phyloP scores from a whole-genome alignment of 805 yeast species.

The Suhomyces sp. region DNA sequence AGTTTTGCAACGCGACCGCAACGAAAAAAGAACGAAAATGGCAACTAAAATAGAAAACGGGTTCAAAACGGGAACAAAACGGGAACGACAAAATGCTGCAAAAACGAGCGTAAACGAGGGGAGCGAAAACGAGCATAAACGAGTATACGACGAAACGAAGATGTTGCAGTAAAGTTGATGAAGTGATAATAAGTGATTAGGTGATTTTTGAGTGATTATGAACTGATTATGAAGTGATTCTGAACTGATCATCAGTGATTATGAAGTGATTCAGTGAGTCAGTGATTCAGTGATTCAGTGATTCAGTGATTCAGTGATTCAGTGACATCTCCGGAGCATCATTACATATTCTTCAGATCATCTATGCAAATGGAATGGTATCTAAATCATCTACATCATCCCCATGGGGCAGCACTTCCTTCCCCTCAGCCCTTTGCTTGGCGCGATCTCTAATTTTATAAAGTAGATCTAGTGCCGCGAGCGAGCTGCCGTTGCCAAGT shows the following conservation, averaged over 20 bases:
- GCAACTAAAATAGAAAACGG: no score
- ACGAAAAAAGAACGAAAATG: neutral
- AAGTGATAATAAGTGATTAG: neutral
- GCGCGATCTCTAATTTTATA: slow-evolving; percentile 3
- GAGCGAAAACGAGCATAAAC: no score
- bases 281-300: no score
- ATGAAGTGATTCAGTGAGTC: no score
- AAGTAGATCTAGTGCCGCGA: slow-evolving; percentile 6
- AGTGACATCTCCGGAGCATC: no score
- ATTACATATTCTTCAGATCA: no score
- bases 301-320: no score
- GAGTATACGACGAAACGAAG: neutral
- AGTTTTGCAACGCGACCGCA: neutral
- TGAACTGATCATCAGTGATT: no score
- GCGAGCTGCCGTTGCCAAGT: slow-evolving; percentile 22
- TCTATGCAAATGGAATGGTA: slow-evolving; percentile 3
- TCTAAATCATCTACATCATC: slow-evolving; percentile 3
- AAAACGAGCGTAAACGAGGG: neutral
- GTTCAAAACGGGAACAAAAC: no score
- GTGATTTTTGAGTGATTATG: no score
- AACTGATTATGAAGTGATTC: no score
- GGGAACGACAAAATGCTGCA: neutral
- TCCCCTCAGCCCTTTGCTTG: neutral
- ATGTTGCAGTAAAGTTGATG: no score
- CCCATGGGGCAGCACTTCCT: neutral